Percentiles rank a stretch among this genome's conserved stretches.
phyloP scores from a whole-genome alignment of 371 early-diverging fungal genomes.

The Mortierella sp. region DNA sequence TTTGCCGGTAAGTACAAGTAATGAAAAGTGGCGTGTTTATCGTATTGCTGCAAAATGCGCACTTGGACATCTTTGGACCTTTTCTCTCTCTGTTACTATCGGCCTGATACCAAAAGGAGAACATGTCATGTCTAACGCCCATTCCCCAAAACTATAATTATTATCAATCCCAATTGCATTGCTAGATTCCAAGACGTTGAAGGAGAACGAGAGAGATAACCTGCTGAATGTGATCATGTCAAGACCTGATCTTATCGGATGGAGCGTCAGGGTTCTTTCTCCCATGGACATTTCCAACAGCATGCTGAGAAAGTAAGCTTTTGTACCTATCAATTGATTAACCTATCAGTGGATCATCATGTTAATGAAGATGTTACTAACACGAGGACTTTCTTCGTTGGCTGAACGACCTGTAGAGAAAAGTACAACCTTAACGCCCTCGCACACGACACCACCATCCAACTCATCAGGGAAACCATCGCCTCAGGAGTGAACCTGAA shows the following conservation, averaged over 20 bases:
- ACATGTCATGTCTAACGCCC: background rate
- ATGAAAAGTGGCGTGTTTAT: background rate
- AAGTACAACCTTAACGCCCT: slow-evolving; percentile 97
- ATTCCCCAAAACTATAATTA: background rate
- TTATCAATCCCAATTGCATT: background rate
- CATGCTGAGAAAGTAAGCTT: slow-evolving; percentile 82
- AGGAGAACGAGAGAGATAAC: slow-evolving; percentile 77
- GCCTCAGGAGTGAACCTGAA: slow-evolving; percentile 77
- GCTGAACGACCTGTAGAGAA: slow-evolving; percentile 60
- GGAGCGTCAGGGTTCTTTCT: slow-evolving; percentile 86
- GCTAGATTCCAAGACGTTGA: slow-evolving; percentile 93
- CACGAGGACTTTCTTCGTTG: background rate
- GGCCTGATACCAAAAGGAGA: background rate
- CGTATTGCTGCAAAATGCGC: background rate
- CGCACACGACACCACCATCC: slow-evolving; percentile 95
- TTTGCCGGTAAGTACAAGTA: slow-evolving; percentile 78
- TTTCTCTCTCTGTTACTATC: background rate
- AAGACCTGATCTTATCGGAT: slow-evolving; percentile 82
- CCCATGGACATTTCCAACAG: slow-evolving; percentile 91
- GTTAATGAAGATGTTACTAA: background rate
- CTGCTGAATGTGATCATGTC: slow-evolving; percentile 78
- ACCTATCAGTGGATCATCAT: background rate
- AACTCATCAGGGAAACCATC: slow-evolving; percentile 79
- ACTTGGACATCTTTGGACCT: background rate
- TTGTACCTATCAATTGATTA: background rate